phyloP scores from a whole-genome alignment of 148 eudicot species.

The Vaccinium macrocarpon region DNA sequence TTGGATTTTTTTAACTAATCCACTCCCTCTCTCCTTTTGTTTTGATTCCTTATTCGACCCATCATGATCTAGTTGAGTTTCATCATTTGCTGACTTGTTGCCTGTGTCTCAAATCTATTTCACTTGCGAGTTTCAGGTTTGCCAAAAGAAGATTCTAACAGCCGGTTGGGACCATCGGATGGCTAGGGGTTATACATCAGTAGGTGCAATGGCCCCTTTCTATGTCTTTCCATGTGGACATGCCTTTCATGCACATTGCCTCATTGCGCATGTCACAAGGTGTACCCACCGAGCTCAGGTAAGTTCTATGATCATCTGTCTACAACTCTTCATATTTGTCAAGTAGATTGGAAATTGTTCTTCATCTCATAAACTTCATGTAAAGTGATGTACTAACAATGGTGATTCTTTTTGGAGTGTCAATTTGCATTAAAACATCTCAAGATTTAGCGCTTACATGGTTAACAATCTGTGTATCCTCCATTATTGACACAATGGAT shows the following conservation, averaged over 20 bases:
- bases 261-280: constrained; percentile 89
- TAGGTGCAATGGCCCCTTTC: constrained; percentile 96
- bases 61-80: constrained; percentile 4
- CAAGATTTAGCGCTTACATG: not conserved
- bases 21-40: not conserved
- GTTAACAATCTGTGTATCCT: not conserved
- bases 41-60: not conserved
- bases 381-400: not conserved
- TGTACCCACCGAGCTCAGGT: constrained; percentile 74
- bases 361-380: not conserved
- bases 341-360: not conserved
- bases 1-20: not conserved
- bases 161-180: constrained; percentile 60
- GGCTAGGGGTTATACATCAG: constrained; percentile 73
- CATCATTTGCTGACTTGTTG: constrained; percentile 5
- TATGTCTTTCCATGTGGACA: constrained; percentile 98
- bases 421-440: not conserved
- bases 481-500: not conserved
- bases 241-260: constrained; percentile 88
- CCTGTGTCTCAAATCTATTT: not conserved
- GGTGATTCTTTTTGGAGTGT: not conserved
- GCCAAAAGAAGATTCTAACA: constrained; percentile 67
- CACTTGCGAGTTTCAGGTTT: constrained; percentile 52
- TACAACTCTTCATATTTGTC: not conserved
- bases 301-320: constrained; percentile 27